Evolutionary conservation across 805 yeast species (phyloP), one percentile per base, ranked within the genome.

Genomic region (Saccharomyces paradoxus): DNA sequence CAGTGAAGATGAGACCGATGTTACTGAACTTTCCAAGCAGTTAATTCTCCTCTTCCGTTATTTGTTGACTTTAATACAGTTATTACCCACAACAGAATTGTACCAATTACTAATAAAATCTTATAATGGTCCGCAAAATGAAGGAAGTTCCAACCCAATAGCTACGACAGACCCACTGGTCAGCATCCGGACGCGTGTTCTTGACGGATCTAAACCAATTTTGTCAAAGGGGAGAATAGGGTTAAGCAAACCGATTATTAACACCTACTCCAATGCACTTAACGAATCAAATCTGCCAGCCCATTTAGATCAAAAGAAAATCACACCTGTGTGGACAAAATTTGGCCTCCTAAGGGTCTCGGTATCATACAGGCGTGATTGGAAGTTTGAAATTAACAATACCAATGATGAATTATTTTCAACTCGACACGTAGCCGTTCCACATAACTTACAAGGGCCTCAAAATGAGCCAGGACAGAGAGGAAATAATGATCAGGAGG

Each of bases 181-280:
- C 3, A 26, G 48, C 6, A 70, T 91, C 1, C 81, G 82, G 5
- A 80, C 85, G 50, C 77, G 89, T 53, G 69, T 87, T 0, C 64
- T 87, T 31, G 91, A 90, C 66, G 97, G 96, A 0, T 79, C 84
- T 14, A 81, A 82, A 59, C 86, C 94, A 0, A 87, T 91, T 29
- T 76, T 83, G 10, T 85, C 95, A 1, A 84, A 83, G 65, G 96
- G 96, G 2, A 74, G 97, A 57, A 80, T 90, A 26, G 97, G 97
- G 0, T 75, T 92, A 53, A 84, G 92, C 57, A 86, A 86, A 66
- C 73, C 84, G 3, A 77, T 85, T 2, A 77, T 82, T 12, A 64
- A 71, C 14, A 64, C 71, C 21, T 68, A 70, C 52, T 59, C 70
- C 4, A 70, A 69, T 52, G 55, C 60, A 9, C 61, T 69, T 29